These are phyloP conservation scores for Senecio squalidus DNA, from an alignment of 140 eudicot species.

Conservation along the genomic window DNA sequence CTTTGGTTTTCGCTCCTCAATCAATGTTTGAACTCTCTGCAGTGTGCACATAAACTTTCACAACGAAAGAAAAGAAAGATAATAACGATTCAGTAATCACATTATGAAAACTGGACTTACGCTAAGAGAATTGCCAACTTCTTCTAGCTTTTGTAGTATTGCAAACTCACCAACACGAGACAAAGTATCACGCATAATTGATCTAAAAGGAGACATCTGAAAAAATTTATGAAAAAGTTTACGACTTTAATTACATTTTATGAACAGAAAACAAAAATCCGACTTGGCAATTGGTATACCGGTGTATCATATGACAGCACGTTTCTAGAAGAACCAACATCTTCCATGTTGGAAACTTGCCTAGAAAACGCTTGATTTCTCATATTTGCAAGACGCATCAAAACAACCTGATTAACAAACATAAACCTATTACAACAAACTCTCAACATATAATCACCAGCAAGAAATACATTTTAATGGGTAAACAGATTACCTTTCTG, in stretches of 20 bases:
- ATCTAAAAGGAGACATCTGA: constrained; percentile 49
- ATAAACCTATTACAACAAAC: neutral
- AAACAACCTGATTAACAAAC: constrained; percentile 39
- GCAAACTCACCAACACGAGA: constrained; percentile 41
- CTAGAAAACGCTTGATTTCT: constrained; percentile 35
- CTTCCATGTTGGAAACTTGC: constrained; percentile 44
- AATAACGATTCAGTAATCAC: neutral
- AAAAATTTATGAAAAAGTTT: neutral
- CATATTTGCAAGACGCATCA: constrained; percentile 47
- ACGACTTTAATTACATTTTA: neutral
- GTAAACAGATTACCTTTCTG: constrained; percentile 43
- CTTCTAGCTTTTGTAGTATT: constrained; percentile 67
- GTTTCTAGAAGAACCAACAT: constrained; percentile 32
- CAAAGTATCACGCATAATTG: constrained; percentile 22
- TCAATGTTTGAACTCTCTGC: constrained; percentile 68
- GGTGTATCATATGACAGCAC: constrained; percentile 30
- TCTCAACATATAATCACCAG: neutral
- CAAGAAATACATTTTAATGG: neutral
- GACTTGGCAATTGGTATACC: constrained; percentile 29
- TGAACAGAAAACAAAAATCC: neutral
- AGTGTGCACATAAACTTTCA: constrained; percentile 1
- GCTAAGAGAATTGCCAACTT: constrained; percentile 70
- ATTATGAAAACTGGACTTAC: constrained; percentile 15
- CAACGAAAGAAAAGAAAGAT: neutral
- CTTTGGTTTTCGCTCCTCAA: constrained; percentile 49